These are phyloP conservation scores for Darksidea phi DNA, from an alignment of 495 filamentous ascomycete genomes.

Conservation along the genomic window DNA sequence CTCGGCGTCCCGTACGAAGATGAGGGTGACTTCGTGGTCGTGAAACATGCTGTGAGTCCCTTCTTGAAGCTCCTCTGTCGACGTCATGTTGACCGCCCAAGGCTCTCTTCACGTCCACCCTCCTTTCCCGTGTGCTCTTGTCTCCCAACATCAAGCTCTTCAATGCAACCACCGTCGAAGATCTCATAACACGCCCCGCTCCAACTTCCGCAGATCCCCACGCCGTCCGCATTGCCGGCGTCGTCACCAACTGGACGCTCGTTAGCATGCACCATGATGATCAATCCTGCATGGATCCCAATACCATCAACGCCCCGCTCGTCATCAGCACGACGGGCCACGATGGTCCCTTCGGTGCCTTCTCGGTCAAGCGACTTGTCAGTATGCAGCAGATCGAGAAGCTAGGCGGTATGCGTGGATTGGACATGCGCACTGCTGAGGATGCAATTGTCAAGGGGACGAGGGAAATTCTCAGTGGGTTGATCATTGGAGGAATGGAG, in stretches of 20 bases:
- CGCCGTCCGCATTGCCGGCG: slow-evolving; percentile 71
- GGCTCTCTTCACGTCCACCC: slow-evolving; percentile 82
- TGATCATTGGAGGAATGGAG: slow-evolving; percentile 94
- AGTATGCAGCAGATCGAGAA: slow-evolving; percentile 77
- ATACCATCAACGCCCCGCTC: slow-evolving; percentile 87
- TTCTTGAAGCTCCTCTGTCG: too few relatives aligned
- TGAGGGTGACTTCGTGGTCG: slow-evolving; percentile 81
- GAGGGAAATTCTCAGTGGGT: slow-evolving; percentile 77
- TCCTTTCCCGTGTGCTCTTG: slow-evolving; percentile 72
- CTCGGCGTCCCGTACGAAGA: slow-evolving; percentile 83
- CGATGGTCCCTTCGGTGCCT: slow-evolving; percentile 87
- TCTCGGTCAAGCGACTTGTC: slow-evolving; percentile 79
- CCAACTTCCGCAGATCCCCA: slow-evolving; percentile 42
- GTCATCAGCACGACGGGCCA: slow-evolving; percentile 86
- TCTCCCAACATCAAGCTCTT: slow-evolving; percentile 94
- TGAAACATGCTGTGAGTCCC: slow-evolving; percentile 69
- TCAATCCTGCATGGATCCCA: slow-evolving; percentile 93
- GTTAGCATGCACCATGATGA: slow-evolving; percentile 89
- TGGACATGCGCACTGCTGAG: slow-evolving; percentile 87
- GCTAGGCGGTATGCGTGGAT: slow-evolving; percentile 84
- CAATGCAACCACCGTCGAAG: slow-evolving; percentile 88
- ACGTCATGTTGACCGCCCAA: background rate
- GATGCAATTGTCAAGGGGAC: slow-evolving; percentile 90
- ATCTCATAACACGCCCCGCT: slow-evolving; percentile 73
- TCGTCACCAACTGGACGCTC: slow-evolving; percentile 92